Evolutionary conservation across 495 filamentous ascomycete species (phyloP).

Genomic region (Xylaria palmicola): DNA sequence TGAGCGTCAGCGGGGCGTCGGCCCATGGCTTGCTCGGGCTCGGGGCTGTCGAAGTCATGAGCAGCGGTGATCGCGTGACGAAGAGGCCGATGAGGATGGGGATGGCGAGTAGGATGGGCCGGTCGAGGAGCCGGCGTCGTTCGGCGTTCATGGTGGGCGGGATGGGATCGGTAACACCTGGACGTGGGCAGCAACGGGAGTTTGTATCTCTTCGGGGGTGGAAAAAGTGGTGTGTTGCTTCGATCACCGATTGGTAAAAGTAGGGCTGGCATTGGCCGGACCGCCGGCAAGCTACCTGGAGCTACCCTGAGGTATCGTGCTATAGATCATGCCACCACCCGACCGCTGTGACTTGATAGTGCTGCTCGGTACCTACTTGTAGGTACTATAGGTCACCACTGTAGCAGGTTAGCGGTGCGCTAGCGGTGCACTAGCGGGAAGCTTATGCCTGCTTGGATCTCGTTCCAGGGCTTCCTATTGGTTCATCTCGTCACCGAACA

Average conservation of each 20-base stretch:
- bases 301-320: slow-evolving; percentile 9
- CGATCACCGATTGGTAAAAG: slow-evolving; percentile 11
- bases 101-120: slow-evolving; percentile 32
- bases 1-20: slow-evolving; percentile 47
- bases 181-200: not conserved
- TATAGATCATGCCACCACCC: slow-evolving; percentile 9
- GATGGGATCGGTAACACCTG: not conserved
- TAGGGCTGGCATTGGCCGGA: not conserved
- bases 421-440: no score
- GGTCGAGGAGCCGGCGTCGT: slow-evolving; percentile 22
- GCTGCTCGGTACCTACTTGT: not conserved
- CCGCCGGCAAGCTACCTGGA: not conserved
- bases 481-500: no score
- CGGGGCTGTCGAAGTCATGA: slow-evolving; percentile 38
- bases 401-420: no score
- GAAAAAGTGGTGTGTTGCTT: slow-evolving; percentile 5
- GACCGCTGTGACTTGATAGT: not conserved
- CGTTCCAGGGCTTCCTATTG: no score
- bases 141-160: slow-evolving; percentile 10
- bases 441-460: no score
- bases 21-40: slow-evolving; percentile 44
- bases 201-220: not conserved
- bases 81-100: slow-evolving; percentile 39
- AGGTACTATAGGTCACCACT: no score
- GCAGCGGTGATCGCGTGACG: slow-evolving; percentile 41